Evolutionary conservation across 2,329 filamentous ascomycete genomes (phyloP).

Genomic region (Dactylellina sp.): DNA sequence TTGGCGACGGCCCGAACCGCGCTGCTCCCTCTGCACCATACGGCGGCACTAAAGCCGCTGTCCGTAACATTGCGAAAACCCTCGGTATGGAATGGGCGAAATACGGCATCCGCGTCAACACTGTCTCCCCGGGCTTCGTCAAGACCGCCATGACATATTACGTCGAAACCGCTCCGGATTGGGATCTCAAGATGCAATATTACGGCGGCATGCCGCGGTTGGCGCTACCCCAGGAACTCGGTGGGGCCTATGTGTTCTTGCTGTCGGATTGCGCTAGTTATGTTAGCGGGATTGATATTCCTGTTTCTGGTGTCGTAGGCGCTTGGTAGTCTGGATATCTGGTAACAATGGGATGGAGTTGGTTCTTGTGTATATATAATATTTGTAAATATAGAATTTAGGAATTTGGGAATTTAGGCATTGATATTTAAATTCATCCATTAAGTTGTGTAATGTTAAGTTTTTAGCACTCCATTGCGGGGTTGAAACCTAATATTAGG

Average conservation of each 20-base stretch:
- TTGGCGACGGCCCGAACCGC: slow-evolving; percentile 67
- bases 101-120: slow-evolving; percentile 67
- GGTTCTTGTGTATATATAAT: not conserved
- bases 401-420: too few relatives aligned
- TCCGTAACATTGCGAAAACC: slow-evolving; percentile 64
- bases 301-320: slow-evolving; percentile 64
- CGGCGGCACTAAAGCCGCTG: slow-evolving; percentile 54
- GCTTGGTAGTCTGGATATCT: slow-evolving; percentile 58
- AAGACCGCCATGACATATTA: slow-evolving; percentile 68
- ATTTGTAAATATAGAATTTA: too few relatives aligned
- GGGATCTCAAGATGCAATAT: slow-evolving; percentile 71
- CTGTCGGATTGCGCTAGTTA: slow-evolving; percentile 69
- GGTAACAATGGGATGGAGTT: not conserved
- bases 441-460: too few relatives aligned
- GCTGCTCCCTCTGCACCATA: slow-evolving; percentile 68
- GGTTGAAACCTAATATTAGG: too few relatives aligned
- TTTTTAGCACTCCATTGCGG: too few relatives aligned
- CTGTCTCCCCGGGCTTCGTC: slow-evolving; percentile 66
- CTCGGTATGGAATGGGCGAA: slow-evolving; percentile 68
- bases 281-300: slow-evolving; percentile 68
- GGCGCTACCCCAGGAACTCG: slow-evolving; percentile 69
- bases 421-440: too few relatives aligned
- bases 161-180: slow-evolving; percentile 69
- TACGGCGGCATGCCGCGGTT: slow-evolving; percentile 71
- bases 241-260: slow-evolving; percentile 71